A percentile compares a stretch with the other conserved stretches of the same genome.
Evolutionary conservation across 2,329 filamentous ascomycete species (phyloP).

Genomic region (Rachicladosporium sp.): DNA sequence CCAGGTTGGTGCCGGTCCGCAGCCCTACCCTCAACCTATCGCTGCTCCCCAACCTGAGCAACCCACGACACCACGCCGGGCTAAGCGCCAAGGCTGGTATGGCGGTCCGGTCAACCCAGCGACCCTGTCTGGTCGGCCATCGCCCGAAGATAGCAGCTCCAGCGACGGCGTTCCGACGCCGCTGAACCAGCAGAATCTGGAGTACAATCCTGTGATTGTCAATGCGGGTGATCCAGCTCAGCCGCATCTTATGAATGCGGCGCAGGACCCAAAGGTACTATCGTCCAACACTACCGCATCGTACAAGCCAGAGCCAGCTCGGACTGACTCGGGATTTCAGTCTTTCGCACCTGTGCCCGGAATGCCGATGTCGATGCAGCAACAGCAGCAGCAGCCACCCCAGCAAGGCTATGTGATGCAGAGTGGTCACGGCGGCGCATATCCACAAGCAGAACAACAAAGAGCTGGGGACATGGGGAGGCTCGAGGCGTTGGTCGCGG

Average conservation of each 20-base stretch:
- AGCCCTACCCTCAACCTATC: too few relatives aligned
- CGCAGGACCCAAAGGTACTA: constrained; percentile 21
- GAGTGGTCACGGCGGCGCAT: constrained; percentile 15
- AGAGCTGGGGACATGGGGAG: constrained; percentile 39
- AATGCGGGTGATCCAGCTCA: constrained; percentile 29
- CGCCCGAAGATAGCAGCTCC: constrained; percentile 43
- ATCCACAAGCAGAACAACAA: too few relatives aligned
- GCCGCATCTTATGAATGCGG: background rate
- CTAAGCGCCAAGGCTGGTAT: constrained; percentile 62
- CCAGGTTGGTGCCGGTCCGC: too few relatives aligned
- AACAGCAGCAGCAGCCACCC: constrained; percentile 9
- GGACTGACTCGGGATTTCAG: constrained; percentile 24
- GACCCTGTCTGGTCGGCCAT: constrained; percentile 29
- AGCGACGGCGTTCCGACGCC: constrained; percentile 43
- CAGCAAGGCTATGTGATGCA: constrained; percentile 18
- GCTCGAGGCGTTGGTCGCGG: constrained; percentile 52
- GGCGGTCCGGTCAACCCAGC: constrained; percentile 36
- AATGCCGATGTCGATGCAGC: constrained; percentile 3
- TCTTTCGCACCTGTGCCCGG: constrained; percentile 12
- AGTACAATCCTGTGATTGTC: constrained; percentile 41
- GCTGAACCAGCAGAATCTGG: constrained; percentile 35
- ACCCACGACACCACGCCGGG: constrained; percentile 43
- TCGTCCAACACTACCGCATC: constrained; percentile 7
- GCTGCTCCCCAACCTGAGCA: constrained; percentile 13
- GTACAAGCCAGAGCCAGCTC: constrained; percentile 18